A percentile compares a stretch with the other conserved stretches of the same genome.
Conservation (phyloP, 768 basidiomycete genomes). For the Termitomyces sp. region DNA sequence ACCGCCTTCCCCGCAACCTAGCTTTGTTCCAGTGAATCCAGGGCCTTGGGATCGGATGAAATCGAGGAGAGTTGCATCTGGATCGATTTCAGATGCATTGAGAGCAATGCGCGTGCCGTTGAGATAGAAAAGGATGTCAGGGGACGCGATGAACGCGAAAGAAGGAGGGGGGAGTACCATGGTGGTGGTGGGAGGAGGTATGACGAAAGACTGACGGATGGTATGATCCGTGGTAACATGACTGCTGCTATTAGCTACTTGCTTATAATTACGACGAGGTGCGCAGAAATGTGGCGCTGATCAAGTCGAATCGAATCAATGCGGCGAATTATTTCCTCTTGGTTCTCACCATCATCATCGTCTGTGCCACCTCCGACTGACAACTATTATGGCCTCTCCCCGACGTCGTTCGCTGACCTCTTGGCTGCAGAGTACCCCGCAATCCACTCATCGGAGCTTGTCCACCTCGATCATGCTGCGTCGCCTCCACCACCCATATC, state of each 20-base stretch:
- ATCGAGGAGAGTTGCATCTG: slow-evolving; percentile 13
- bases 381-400: slow-evolving; percentile 7
- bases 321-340: slow-evolving; percentile 3
- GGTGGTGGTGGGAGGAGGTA: neutral
- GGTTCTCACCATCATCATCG: slow-evolving; percentile 1
- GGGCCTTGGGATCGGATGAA: slow-evolving; percentile 14
- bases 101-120: slow-evolving; percentile 12
- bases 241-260: too few species aligned
- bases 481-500: slow-evolving; percentile 12
- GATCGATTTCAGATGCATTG: slow-evolving; percentile 9
- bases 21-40: slow-evolving; percentile 13
- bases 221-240: neutral
- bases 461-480: slow-evolving; percentile 14
- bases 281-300: too few species aligned
- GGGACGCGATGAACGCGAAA: slow-evolving; percentile 2
- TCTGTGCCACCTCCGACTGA: neutral
- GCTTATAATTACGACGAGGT: too few species aligned
- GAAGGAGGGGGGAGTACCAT: neutral
- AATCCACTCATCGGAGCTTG: slow-evolving; percentile 5
- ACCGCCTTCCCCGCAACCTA: slow-evolving; percentile 12
- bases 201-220: neutral
- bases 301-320: neutral
- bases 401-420: slow-evolving; percentile 6
- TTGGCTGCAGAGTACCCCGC: slow-evolving; percentile 10
- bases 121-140: slow-evolving; percentile 14